Base-by-base conservation (phyloP, 495 filamentous ascomycete species). In the Hypoxylon trugodes region DNA sequence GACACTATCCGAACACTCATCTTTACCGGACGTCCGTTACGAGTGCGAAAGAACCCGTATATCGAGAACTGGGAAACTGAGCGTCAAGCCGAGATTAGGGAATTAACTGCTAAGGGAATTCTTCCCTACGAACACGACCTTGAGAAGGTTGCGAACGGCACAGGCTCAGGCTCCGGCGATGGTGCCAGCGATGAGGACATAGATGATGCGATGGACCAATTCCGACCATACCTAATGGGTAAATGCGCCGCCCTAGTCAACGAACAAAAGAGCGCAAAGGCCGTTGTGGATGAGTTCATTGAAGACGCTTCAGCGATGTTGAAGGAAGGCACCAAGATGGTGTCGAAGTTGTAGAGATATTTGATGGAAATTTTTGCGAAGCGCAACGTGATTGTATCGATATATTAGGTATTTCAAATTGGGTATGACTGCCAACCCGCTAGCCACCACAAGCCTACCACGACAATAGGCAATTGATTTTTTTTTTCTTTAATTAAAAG, bases 11-110 rank as follows among this genome's bases (percentile, higher is more conserved):
- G 91, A 59, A 98, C 95, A 15, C 91, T 97, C 67, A 98, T 98
- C 77, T 98, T 98, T 85, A 98, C 95, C 57, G 93, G 95, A 46
- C 91, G 95, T 40, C 95, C 95, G 35, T 82, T 98, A 59, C 90
- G 95, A 61, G 95, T 98, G 53, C 89, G 93, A 65, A 93, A 86
- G 67, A 98, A 98, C 79, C 68, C 86, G 6, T 98, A 98, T 76
- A 97, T 98, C 70, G 55, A 85, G 70, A 92, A 96, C 81, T 98
- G 96, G 95, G 95, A 98, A 81, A 87, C 90, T 71, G 92, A 97
- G 80, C 89, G 95, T 64, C 74, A 80, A 48, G 78, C 84, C 9
- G 95, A 98, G 79, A 97, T 98, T 77, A 95, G 92, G 82, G 81
- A 94, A 66, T 86, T 97, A 40, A 96, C 93, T 6, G 69, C 83